Percentiles rank a stretch among this genome's conserved stretches.
Evolutionary conservation across 129 eudicot genomes (phyloP).

Genomic region (Sambucus nigra): DNA sequence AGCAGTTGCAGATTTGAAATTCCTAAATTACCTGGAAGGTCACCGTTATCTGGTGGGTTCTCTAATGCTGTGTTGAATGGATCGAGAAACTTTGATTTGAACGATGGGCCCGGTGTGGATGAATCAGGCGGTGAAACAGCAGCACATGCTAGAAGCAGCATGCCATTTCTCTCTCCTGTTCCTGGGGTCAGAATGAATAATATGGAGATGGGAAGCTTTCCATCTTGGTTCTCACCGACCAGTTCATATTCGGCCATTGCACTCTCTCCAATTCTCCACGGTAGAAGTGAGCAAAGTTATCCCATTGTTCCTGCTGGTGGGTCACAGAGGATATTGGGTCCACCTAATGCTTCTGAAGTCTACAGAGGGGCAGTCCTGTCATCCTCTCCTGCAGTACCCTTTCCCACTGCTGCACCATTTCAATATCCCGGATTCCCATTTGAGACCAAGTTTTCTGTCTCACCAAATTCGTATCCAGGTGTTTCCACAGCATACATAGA

Average conservation of each 20-base stretch:
- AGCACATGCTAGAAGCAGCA: conserved; percentile 11
- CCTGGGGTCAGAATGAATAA: conserved; percentile 45
- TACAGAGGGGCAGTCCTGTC: conserved; percentile 64
- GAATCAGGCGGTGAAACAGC: conserved; percentile 33
- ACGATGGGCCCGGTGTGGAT: conserved; percentile 62
- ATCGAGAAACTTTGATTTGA: conserved; percentile 60
- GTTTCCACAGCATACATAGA: conserved; percentile 51
- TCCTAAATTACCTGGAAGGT: conserved; percentile 18
- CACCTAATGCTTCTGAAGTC: conserved; percentile 34
- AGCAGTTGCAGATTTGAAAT: conserved; percentile 19
- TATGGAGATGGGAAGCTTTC: conserved; percentile 39
- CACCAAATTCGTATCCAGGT: conserved; percentile 60
- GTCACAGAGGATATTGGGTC: conserved; percentile 50
- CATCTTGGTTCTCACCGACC: conserved; percentile 66
- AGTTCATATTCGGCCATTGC: conserved; percentile 43
- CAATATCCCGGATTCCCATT: conserved; percentile 58
- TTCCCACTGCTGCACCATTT: conserved; percentile 35
- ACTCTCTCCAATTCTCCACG: conserved; percentile 44
- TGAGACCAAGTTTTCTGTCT: conserved; percentile 55
- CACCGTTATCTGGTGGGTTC: conserved; percentile 19
- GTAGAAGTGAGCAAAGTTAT: conserved; percentile 42
- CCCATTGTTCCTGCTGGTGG: conserved; percentile 31
- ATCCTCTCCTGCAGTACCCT: conserved; percentile 78
- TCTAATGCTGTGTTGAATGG: conserved; percentile 19
- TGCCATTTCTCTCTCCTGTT: conserved; percentile 26